Evolutionary conservation across 2,329 filamentous ascomycete species (phyloP), one percentile per base, ranked within the genome.

Genomic region (Myriosclerotinia scirpicola): DNA sequence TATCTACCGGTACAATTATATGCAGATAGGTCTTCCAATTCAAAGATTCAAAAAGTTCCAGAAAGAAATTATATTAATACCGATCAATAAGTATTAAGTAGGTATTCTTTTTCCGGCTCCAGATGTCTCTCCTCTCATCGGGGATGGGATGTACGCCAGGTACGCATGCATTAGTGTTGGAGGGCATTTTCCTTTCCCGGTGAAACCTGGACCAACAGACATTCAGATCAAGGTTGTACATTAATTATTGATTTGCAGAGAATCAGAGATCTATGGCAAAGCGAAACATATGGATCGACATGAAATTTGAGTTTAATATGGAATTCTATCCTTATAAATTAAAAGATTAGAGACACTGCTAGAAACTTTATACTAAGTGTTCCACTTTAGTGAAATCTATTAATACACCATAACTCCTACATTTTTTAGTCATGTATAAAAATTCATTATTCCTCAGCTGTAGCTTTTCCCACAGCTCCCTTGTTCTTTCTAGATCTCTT

Each of bases 401-500:
- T 44, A 61, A 61, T 66, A 54, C 40, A 54, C 46, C 48, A 52
- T 20, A 54, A 40, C 46, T 38, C 48, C 38, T 46, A 61, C 26
- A 48, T 36, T 61, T 61, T 2, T 26, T 11, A 17, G 30, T 14
- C 17, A 30, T n/a, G 52, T 44, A 38, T 44, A 54, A 54, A 40
- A 58, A 12, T 4, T 14, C 34, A 50, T 50, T 26, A 66, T 12
- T 56, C 59, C 38, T 64, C 59, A 40, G 60, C 36, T 42, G 53
- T 58, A n/a, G 52, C 34, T 52, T 56, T 55, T 38, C 8, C 58
- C 20, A 53, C 53, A 15, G 60, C 30, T 14, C 67, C 73, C 48
- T 75, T 77, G 11, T 69, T 75, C 70, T 76, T 78, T 71, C 80
- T 80, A 68, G 82, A 82, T 73, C 83, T 81, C 80, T 83, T 85